Base-by-base conservation (phyloP, 1,284 basidiomycete species). In the Exobasidium cylindrosporum region DNA sequence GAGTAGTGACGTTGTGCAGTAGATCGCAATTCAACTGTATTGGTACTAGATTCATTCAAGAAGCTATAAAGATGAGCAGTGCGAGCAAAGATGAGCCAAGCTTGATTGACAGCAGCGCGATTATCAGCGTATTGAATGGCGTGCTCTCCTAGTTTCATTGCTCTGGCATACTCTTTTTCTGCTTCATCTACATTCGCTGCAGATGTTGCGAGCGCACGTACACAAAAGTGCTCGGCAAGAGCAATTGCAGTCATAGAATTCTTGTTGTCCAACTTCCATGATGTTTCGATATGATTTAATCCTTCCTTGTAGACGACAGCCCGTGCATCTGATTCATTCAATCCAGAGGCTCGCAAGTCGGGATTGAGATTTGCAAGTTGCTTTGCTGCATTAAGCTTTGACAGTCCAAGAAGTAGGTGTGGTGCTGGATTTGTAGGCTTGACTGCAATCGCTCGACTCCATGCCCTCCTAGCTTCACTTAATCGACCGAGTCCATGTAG, bases 41-140 rank as follows among this genome's bases (percentile, higher is more conserved):
- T 30, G 21, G 40, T 55, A 55, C 53, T 55, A 21, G 55, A n/a
- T 21, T 47, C 35, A 23, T 47, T 28, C 28, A 35, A 30, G 23
- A 24, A 56, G 21, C 55, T 47, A 14, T 66, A 66, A 43, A 76
- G 60, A 54, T 79, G 77, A 14, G 70, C 63, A 7, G 77, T 71
- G 32, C 75, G 68, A 4, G 77, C 77, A 45, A 71, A 72, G 57
- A 66, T 60, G 44, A 78, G 69, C 62, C 67, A 67, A 7, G 74
- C 76, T 32, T 77, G 70, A 31, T 69, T 60, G 53, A 74, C 62
- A 32, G 71, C 67, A 10, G 66, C 46, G n/a, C 67, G 60, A 1
- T 67, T 62, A 57, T 79, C 77, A 17, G 77, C 73, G 24, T 75
- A 78, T 65, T 79, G 77, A 54, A 78, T 66, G 6, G 77, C 76